These are phyloP conservation scores for Centrapalus pauciflorus DNA, from an alignment of 129 eudicot species.

Conservation along the genomic window DNA sequence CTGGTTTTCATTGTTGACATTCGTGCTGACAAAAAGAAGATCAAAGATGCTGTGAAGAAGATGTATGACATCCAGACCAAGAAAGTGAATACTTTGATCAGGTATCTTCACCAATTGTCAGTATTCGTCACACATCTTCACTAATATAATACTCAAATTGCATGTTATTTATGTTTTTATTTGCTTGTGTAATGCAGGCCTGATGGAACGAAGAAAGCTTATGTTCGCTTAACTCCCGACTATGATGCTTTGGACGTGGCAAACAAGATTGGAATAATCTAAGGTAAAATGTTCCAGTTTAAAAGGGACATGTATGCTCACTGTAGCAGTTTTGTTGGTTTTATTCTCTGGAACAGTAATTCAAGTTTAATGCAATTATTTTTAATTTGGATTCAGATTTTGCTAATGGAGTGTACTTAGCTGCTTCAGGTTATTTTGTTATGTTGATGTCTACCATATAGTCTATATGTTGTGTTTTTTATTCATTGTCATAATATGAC, in stretches of 20 bases:
- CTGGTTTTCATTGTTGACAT: slow-evolving; percentile 54
- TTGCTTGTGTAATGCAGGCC: slow-evolving; percentile 24
- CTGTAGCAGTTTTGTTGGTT: slow-evolving; percentile 11
- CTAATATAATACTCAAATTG: background rate
- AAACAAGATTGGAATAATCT: slow-evolving; percentile 41
- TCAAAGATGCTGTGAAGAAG: slow-evolving; percentile 54
- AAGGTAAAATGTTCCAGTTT: background rate
- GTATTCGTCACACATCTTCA: no score
- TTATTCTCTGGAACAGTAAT: background rate
- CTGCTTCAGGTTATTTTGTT: slow-evolving; percentile 1
- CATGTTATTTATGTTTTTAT: background rate
- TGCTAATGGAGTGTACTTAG: background rate
- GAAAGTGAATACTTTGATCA: slow-evolving; percentile 59
- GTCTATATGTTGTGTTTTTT: background rate
- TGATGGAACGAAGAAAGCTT: slow-evolving; percentile 51
- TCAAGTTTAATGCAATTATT: slow-evolving; percentile 7
- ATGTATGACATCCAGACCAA: slow-evolving; percentile 63
- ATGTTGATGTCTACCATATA: background rate
- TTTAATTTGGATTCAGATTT: slow-evolving; percentile 2
- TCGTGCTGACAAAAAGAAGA: slow-evolving; percentile 55
- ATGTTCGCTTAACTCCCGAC: slow-evolving; percentile 42
- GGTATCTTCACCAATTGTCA: slow-evolving; percentile 27
- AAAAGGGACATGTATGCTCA: slow-evolving; percentile 10
- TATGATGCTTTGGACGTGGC: slow-evolving; percentile 48
- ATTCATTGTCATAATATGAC: background rate